Percentiles rank a stretch among this genome's conserved stretches.
These are phyloP conservation scores for Tetrapyrgos nigripes DNA, from an alignment of 1,284 basidiomycete species.

Conservation along the genomic window DNA sequence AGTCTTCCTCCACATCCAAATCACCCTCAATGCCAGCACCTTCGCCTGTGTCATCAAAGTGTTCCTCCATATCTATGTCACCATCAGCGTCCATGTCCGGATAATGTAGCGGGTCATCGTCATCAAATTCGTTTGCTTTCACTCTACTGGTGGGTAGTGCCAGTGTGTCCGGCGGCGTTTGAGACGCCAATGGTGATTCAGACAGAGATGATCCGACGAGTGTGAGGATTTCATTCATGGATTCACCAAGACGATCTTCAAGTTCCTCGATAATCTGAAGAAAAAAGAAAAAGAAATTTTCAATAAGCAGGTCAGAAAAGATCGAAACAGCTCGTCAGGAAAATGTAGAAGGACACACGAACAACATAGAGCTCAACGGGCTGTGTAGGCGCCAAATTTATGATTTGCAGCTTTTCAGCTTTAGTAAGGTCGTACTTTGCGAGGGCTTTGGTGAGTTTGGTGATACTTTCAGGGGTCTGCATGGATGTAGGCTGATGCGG, in stretches of 20 bases:
- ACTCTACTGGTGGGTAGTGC: too few relatives aligned
- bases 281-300: not conserved
- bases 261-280: conserved; percentile 88
- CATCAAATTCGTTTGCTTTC: not conserved
- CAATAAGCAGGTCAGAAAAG: not conserved
- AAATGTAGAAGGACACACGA: conserved; percentile 38
- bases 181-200: conserved; percentile 8
- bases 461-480: conserved; percentile 74
- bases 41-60: conserved; percentile 72
- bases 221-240: conserved; percentile 73
- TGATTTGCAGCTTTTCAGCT: conserved; percentile 89
- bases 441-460: conserved; percentile 70
- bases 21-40: conserved; percentile 75
- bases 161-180: not conserved
- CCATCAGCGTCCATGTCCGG: conserved; percentile 34
- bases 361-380: conserved; percentile 92
- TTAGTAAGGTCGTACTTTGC: conserved; percentile 82
- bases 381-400: conserved; percentile 85
- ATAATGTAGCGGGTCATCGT: not conserved
- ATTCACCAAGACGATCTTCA: conserved; percentile 78
- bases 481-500: conserved; percentile 70
- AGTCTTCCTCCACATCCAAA: conserved; percentile 75
- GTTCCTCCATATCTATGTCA: conserved; percentile 37
- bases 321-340: not conserved
- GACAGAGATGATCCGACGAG: conserved; percentile 61